A percentile compares a stretch with the other conserved stretches of the same genome.
phyloP scores from a whole-genome alignment of 306 rosid species.

The Medicago arabica region DNA sequence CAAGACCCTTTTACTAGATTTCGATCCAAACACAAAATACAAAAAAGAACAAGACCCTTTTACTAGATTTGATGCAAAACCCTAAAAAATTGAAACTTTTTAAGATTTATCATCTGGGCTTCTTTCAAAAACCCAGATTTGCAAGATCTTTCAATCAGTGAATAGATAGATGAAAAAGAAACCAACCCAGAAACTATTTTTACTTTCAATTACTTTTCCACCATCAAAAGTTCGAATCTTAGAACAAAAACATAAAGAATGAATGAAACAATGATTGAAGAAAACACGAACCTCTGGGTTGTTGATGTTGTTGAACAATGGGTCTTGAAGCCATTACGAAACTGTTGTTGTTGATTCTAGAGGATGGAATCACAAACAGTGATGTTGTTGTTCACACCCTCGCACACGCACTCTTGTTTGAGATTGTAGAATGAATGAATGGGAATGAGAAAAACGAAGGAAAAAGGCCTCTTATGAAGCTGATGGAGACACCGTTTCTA shows the following conservation, averaged over 20 bases:
- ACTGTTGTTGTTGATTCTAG: conserved; percentile 16
- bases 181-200: background rate
- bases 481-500: conserved; percentile 53
- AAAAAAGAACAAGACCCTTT: background rate
- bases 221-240: background rate
- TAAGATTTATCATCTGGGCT: background rate
- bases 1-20: conserved; percentile 15
- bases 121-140: conserved; percentile 9
- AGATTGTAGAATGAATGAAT: background rate
- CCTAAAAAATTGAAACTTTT: conserved; percentile 7
- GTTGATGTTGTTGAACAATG: conserved; percentile 67
- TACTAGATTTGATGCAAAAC: background rate
- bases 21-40: too few relatives aligned
- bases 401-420: background rate
- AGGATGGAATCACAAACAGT: background rate
- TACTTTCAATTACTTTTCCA: too few relatives aligned
- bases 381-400: conserved; percentile 26
- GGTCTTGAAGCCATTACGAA: conserved; percentile 71
- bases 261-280: background rate
- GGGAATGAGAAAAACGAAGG: conserved; percentile 36
- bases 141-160: background rate
- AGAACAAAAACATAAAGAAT: background rate
- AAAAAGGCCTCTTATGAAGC: conserved; percentile 55
- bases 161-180: background rate
- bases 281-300: conserved; percentile 57